phyloP scores from a whole-genome alignment of 345 rosid species.

The Syzygium aromaticum region DNA sequence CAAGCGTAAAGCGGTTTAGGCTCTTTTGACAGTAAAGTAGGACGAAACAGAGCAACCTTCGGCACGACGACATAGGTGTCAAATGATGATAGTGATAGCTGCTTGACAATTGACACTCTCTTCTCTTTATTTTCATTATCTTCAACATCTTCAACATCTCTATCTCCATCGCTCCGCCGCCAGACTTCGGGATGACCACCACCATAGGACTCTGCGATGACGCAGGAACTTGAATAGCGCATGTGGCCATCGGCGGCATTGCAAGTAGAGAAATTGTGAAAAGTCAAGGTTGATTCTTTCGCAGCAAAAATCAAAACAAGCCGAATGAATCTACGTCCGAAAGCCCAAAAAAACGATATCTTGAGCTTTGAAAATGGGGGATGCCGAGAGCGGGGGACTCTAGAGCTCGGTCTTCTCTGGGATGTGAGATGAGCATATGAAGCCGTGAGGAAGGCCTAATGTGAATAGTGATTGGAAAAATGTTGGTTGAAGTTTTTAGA shows the following conservation, averaged over 20 bases:
- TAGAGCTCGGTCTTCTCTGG: neutral
- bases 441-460: neutral
- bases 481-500: neutral
- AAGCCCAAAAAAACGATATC: neutral
- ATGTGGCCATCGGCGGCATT: neutral
- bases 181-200: too few relatives aligned
- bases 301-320: neutral
- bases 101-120: too few relatives aligned
- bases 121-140: too few relatives aligned
- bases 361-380: neutral
- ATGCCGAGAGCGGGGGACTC: neutral
- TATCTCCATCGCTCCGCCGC: too few relatives aligned
- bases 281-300: neutral
- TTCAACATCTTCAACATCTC: too few relatives aligned
- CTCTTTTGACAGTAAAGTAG: neutral
- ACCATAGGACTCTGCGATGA: neutral
- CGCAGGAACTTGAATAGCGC: neutral
- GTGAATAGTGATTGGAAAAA: neutral
- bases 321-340: neutral
- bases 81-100: too few relatives aligned
- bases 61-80: neutral
- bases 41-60: neutral
- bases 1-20: neutral
- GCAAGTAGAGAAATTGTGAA: neutral
- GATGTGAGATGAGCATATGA: neutral